Evolutionary conservation across 1,139 yeast genomes (phyloP).

Genomic region (Lodderomyces parapsilosis): DNA sequence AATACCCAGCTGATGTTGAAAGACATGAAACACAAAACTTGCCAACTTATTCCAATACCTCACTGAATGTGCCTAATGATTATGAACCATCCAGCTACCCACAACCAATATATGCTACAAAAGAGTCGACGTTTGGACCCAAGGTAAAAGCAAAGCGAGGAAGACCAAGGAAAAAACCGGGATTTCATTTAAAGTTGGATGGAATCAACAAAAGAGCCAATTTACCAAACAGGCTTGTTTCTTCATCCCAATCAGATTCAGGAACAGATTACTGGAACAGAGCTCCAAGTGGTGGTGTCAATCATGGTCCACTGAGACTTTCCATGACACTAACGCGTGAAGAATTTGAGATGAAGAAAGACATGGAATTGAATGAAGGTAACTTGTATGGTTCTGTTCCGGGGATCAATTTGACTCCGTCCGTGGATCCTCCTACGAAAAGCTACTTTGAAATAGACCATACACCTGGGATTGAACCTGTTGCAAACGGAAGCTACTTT

Average conservation of each 20-base stretch:
- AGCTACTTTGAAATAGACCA: constrained; percentile 33
- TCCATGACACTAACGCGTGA: constrained; percentile 11
- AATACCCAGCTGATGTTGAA: neutral
- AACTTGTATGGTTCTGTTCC: constrained; percentile 9
- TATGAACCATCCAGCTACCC: neutral
- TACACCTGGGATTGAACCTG: constrained; percentile 6
- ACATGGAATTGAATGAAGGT: constrained; percentile 10
- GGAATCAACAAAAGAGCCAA: constrained; percentile 12
- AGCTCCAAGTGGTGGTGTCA: constrained; percentile 9
- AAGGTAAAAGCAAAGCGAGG: constrained; percentile 13
- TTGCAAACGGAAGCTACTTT: constrained; percentile 13
- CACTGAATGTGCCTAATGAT: neutral
- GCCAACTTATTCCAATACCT: neutral
- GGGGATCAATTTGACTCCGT: constrained; percentile 31
- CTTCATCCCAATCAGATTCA: constrained; percentile 18
- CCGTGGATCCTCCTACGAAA: constrained; percentile 41
- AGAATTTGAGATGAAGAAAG: constrained; percentile 3
- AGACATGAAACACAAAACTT: neutral
- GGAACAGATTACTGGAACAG: constrained; percentile 18
- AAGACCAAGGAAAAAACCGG: constrained; percentile 17
- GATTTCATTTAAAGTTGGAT: constrained; percentile 16
- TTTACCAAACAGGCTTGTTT: constrained; percentile 6
- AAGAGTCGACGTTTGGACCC: constrained; percentile 5
- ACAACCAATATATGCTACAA: neutral
- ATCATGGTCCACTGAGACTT: constrained; percentile 4